Evolutionary conservation across 768 basidiomycete species (phyloP).

Genomic region (Pleurotus salmoneostramineus): DNA sequence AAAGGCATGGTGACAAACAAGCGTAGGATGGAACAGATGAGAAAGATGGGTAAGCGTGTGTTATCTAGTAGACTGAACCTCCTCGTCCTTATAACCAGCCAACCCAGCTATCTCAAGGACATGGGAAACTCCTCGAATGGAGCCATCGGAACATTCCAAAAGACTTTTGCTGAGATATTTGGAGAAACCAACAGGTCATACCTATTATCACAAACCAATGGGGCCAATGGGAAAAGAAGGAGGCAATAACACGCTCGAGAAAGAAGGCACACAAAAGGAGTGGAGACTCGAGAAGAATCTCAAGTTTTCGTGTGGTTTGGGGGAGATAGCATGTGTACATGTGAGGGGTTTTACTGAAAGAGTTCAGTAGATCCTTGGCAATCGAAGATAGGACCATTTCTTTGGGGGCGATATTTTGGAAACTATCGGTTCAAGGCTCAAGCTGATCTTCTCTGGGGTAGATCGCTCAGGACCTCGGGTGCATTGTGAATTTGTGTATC

Average conservation of each 20-base stretch:
- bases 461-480: not conserved
- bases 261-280: not conserved
- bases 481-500: too few relatives aligned
- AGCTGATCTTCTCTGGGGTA: not conserved
- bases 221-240: not conserved
- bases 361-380: not conserved
- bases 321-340: not conserved
- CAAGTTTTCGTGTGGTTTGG: too few relatives aligned
- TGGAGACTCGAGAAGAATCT: not conserved
- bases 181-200: not conserved
- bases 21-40: not conserved
- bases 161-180: not conserved
- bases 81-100: not conserved
- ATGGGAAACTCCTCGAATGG: not conserved
- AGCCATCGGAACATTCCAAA: constrained; percentile 1
- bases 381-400: not conserved
- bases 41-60: not conserved
- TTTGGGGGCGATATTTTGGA: not conserved
- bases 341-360: too few relatives aligned
- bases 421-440: not conserved
- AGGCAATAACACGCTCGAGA: not conserved
- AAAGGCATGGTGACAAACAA: constrained; percentile 1
- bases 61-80: too few relatives aligned
- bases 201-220: not conserved
- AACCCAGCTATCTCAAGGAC: not conserved